A percentile compares a stretch with the other conserved stretches of the same genome.
Conservation (phyloP, 2,329 filamentous ascomycete species). For the Ascosphaera acerosa region DNA sequence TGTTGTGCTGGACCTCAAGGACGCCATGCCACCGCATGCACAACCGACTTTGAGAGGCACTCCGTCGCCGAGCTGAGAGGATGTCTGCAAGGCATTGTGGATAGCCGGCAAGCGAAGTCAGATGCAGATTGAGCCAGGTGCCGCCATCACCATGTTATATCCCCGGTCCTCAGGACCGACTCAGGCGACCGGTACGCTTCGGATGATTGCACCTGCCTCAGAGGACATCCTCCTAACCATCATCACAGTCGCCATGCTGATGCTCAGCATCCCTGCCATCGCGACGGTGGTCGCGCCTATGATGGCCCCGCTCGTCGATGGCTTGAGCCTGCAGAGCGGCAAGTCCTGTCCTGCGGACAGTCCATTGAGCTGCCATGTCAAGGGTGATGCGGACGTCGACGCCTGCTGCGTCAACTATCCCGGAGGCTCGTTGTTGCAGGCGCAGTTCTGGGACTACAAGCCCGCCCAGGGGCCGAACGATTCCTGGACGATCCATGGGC, state of each 20-base stretch:
- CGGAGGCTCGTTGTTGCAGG: conserved; percentile 30
- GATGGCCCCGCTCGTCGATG: neutral
- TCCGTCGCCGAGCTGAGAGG: too few species aligned
- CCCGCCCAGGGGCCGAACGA: conserved; percentile 28
- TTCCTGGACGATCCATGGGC: conserved; percentile 32
- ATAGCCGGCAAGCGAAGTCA: too few species aligned
- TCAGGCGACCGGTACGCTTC: too few species aligned
- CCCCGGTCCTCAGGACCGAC: neutral
- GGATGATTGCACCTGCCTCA: too few species aligned
- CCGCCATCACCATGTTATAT: conserved; percentile 1
- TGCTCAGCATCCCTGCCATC: neutral
- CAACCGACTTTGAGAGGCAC: too few species aligned
- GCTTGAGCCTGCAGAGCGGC: conserved; percentile 3
- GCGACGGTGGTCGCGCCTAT: conserved; percentile 1
- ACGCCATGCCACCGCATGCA: too few species aligned
- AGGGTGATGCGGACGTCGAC: conserved; percentile 23
- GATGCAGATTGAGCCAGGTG: too few species aligned
- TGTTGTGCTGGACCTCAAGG: too few species aligned
- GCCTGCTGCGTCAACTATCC: conserved; percentile 34
- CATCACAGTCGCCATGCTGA: neutral
- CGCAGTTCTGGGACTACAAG: conserved; percentile 35
- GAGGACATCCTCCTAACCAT: too few species aligned
- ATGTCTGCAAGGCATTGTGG: too few species aligned
- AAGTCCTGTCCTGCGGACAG: conserved; percentile 12
- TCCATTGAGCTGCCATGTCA: conserved; percentile 28